phyloP scores from a whole-genome alignment of 768 basidiomycete genomes.

The Dioszegia crocea region DNA sequence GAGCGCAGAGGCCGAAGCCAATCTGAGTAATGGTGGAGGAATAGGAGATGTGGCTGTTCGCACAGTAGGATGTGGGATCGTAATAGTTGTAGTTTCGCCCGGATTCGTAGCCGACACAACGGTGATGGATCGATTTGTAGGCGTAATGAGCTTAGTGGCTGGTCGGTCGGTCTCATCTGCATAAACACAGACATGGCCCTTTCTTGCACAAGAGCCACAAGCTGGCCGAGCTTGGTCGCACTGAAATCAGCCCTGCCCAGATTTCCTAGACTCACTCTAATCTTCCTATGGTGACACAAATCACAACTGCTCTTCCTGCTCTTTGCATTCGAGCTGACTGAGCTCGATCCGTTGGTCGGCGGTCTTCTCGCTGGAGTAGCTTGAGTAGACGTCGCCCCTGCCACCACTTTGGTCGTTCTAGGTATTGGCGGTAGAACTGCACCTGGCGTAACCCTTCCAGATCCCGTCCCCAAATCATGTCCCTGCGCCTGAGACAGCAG shows the following conservation, averaged over 20 bases:
- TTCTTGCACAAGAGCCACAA: conserved; percentile 20
- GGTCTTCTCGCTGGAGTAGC: background rate
- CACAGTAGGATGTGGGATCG: background rate
- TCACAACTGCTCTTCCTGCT: conserved; percentile 39
- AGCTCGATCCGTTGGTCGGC: background rate
- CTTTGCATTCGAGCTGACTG: conserved; percentile 7
- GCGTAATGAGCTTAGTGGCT: background rate
- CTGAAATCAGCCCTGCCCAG: conserved; percentile 1
- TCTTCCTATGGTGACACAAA: conserved; percentile 37
- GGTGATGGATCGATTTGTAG: background rate
- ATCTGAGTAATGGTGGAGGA: too few relatives aligned
- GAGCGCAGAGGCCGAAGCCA: background rate
- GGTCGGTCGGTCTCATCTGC: conserved; percentile 16
- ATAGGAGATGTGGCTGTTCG: background rate
- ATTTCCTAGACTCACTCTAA: conserved; percentile 23
- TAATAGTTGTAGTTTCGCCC: background rate
- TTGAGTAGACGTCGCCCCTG: background rate
- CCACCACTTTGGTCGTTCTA: background rate
- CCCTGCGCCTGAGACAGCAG: background rate
- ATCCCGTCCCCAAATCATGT: background rate
- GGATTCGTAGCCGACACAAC: conserved; percentile 2
- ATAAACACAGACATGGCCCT: conserved; percentile 20
- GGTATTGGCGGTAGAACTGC: conserved; percentile 3
- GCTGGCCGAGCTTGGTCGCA: conserved; percentile 24
- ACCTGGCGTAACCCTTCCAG: background rate